A percentile compares a stretch with the other conserved stretches of the same genome.
Conservation (phyloP, 2,329 filamentous ascomycete species). For the Penicillium griseofulvum region DNA sequence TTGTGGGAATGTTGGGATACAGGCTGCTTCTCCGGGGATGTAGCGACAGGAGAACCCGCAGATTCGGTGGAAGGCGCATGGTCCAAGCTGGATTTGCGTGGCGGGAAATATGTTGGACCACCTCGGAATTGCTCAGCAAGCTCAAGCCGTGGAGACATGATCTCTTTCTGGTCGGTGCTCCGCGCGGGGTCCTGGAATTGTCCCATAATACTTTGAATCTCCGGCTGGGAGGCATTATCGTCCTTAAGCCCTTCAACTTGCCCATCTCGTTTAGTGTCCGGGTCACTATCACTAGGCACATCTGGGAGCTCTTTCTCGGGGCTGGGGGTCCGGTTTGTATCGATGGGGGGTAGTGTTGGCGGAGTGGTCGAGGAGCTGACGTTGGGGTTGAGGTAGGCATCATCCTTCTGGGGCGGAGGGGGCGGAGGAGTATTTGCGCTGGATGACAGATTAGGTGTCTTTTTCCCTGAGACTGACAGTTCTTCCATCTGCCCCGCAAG, state of each 20-base stretch:
- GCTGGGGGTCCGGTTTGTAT: conserved; percentile 33
- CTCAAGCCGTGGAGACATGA: conserved; percentile 87
- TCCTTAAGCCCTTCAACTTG: conserved; percentile 64
- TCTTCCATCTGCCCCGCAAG: conserved; percentile 31
- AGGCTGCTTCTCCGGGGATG: conserved; percentile 21
- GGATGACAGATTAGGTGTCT: conserved; percentile 18
- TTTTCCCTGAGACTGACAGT: conserved; percentile 30
- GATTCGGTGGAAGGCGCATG: conserved; percentile 52
- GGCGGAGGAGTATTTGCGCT: conserved; percentile 31
- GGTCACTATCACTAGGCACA: conserved; percentile 29
- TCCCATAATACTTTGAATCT: conserved; percentile 97
- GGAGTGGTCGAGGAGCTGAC: conserved; percentile 44
- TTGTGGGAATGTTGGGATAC: conserved; percentile 28
- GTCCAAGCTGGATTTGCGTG: conserved; percentile 82
- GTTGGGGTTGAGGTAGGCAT: conserved; percentile 52
- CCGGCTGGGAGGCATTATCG: conserved; percentile 65
- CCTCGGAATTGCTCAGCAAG: conserved; percentile 74
- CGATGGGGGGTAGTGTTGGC: conserved; percentile 40
- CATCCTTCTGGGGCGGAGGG: conserved; percentile 51
- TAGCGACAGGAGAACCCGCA: conserved; percentile 26
- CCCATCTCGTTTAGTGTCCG: conserved; percentile 48
- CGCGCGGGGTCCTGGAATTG: conserved; percentile 79
- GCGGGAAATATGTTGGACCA: conserved; percentile 68
- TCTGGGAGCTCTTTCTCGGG: conserved; percentile 41
- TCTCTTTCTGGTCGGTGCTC: conserved; percentile 72